A percentile compares a stretch with the other conserved stretches of the same genome.
phyloP scores from a whole-genome alignment of 2,329 filamentous ascomycete species.

The Fusarium robinianum region DNA sequence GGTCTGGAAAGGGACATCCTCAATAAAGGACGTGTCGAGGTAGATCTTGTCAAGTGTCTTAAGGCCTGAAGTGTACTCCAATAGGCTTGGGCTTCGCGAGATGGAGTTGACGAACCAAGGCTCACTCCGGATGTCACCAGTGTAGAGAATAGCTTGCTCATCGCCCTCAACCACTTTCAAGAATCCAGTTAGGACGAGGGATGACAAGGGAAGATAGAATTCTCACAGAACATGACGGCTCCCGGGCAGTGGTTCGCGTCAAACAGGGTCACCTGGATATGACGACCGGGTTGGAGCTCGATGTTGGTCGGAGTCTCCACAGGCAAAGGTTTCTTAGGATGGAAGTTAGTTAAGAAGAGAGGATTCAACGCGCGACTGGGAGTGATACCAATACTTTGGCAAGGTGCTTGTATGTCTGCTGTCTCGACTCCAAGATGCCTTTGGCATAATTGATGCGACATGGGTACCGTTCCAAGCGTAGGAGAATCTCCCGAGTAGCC shows the following conservation, averaged over 20 bases:
- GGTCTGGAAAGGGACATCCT: constrained; percentile 54
- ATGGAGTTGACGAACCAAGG: constrained; percentile 82
- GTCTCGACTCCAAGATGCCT: constrained; percentile 74
- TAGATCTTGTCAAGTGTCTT: constrained; percentile 80
- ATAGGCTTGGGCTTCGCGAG: constrained; percentile 69
- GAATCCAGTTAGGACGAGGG: not conserved
- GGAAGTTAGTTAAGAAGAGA: not conserved
- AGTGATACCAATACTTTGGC: constrained; percentile 67
- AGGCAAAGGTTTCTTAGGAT: constrained; percentile 82
- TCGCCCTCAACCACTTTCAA: constrained; percentile 71
- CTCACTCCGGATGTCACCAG: constrained; percentile 85
- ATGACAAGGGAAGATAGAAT: rapidly evolving
- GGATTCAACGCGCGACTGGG: no score
- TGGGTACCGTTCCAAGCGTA: constrained; percentile 77
- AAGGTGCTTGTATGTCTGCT: constrained; percentile 77
- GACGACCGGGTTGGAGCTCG: constrained; percentile 69
- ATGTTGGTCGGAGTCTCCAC: constrained; percentile 78
- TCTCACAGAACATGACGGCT: constrained; percentile 81
- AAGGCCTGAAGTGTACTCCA: constrained; percentile 72
- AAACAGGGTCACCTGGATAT: constrained; percentile 81
- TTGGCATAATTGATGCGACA: constrained; percentile 81
- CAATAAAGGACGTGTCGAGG: constrained; percentile 79
- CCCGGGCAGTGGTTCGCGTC: constrained; percentile 93
- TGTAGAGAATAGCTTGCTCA: constrained; percentile 78
- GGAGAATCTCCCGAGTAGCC: constrained; percentile 78